A percentile compares a stretch with the other conserved stretches of the same genome.
These are phyloP conservation scores for Phytophthora brassicae DNA, from an alignment of 352 stramenopile genomes.

Conservation along the genomic window DNA sequence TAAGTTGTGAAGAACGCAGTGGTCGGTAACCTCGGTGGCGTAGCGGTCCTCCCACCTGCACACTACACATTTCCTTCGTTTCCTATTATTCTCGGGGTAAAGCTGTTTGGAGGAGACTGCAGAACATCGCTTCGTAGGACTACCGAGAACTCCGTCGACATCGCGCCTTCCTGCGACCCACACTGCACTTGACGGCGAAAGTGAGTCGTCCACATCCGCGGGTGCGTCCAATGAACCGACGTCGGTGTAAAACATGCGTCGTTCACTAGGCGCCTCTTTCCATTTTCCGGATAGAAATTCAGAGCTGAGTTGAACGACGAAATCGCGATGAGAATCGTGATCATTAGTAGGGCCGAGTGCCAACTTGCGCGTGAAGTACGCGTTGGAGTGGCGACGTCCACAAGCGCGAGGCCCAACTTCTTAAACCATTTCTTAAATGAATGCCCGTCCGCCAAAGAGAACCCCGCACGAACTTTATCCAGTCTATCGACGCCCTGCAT, in stretches of 20 bases:
- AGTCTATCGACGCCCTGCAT: too few species aligned
- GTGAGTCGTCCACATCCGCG: not conserved
- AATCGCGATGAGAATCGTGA: too few species aligned
- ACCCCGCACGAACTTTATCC: too few species aligned
- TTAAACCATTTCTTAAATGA: too few species aligned
- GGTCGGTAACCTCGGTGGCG: constrained; percentile 13
- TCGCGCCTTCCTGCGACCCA: not conserved
- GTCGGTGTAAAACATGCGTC: constrained; percentile 4
- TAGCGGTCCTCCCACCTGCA: constrained; percentile 9
- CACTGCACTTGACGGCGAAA: too few species aligned
- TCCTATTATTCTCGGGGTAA: constrained; percentile 2
- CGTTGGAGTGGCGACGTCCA: too few species aligned
- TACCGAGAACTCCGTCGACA: not conserved
- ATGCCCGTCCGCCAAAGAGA: too few species aligned
- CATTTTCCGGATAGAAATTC: constrained; percentile 10
- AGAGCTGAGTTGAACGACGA: constrained; percentile 3
- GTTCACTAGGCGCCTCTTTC: constrained; percentile 8
- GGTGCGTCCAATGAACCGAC: not conserved
- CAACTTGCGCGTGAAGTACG: too few species aligned
- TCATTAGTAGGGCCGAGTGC: too few species aligned
- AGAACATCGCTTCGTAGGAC: not conserved
- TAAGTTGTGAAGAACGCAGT: not conserved
- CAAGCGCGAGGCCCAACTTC: too few species aligned
- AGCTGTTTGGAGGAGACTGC: constrained; percentile 5
- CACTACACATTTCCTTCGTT: constrained; percentile 11